Evolutionary conservation across 2,329 filamentous ascomycete genomes (phyloP), one percentile per base, ranked within the genome.

Genomic region (Phaeophleospora eucalypticola): DNA sequence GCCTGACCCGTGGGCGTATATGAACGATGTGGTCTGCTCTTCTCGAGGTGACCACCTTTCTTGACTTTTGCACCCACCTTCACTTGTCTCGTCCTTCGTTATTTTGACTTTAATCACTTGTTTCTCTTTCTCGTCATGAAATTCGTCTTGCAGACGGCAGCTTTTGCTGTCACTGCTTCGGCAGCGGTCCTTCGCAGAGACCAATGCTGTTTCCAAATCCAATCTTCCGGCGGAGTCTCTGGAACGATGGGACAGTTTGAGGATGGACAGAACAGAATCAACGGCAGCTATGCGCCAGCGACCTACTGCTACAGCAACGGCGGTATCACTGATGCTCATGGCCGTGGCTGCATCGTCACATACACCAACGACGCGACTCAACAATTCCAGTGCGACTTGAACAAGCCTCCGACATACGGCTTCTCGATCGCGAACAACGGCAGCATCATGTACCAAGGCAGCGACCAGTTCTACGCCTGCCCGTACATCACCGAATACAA

Each of bases 121-220:
- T 48, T 43, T 36, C 29, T 19, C 44, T 40, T 6, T 41, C 35
- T 45, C 33, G 41, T 45, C 8, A 54, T 54, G 54, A 49, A 43
- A 36, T 35, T 32, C 14, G 33, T 48, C 42, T 41, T 56, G 36
- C 29, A 36, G 6, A 51, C 53, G 15, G 49, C 52, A 39, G 51
- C 47, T 24, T 46, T 57, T 37, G 52, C 43, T 43, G 43, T 47
- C 41, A 45, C 44, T 32, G 49, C 45, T 35, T 53, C 49, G 15
- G 54, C 52, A 18, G 43, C 48, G 27, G 49, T 54, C 32, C 32
- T 57, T 34, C 54, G 46, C 19, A 40, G 51, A 27, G 48, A 48
- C n/a, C 45, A 46, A 38, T 58, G 56, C 48, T 48, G 53, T 46
- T 58, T 58, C 36, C 52, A 57, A 17, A 49, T 58, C 17, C 49